Base-by-base conservation (phyloP, 2,329 filamentous ascomycete genomes). In the Aureobasidium uvarum region DNA sequence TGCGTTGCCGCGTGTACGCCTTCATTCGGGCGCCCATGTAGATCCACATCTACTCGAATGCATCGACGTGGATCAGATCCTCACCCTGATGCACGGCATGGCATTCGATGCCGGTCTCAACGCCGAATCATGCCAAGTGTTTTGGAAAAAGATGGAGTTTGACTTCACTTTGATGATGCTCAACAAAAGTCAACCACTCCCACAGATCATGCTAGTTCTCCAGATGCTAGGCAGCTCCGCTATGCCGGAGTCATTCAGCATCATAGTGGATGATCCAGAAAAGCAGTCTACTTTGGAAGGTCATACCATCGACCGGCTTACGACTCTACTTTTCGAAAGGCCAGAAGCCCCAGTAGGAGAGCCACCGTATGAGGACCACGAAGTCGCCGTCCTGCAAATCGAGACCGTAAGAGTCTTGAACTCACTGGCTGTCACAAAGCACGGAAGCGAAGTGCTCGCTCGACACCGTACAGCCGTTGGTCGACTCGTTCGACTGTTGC, bases 401-500 rank as follows among this genome's bases (percentile, higher is more conserved):
- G 76, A 78, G 18, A 76, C 84, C 7, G 71, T 83, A 6, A 71
- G 76, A 31, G 76, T 81, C 28, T 76, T 84, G 20, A 76, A 82
- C n/a, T 79, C 83, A 1, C 88, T 92, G 73, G 84, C 85, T 1
- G 78, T 81, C 6, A 85, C 85, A n/a, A 77, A 82, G 0, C 85
- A 89, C 71, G 89, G 89, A 10, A 83, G 84, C 1, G 74, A 81
- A 28, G 84, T 89, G 52, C 82, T 97, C 10, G 89, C 89, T 0
- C 78, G 80, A 5, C 89, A 95, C 74, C 83, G 84, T 3, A 85
- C 84, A 46, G 86, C 87, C 14, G 85, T 96, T 18, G 91, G 90
- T 1, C 85, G 91, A 3, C 79, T 96, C 0, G 87, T 96, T 31
- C 85, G 86, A 31, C 86, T 89, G 51, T 85, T 93, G 60, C 88